Percentiles rank a stretch among this genome's conserved stretches.
Conservation (phyloP, 371 early-diverging fungal genomes). For the Syncephalastrum contaminatum region DNA sequence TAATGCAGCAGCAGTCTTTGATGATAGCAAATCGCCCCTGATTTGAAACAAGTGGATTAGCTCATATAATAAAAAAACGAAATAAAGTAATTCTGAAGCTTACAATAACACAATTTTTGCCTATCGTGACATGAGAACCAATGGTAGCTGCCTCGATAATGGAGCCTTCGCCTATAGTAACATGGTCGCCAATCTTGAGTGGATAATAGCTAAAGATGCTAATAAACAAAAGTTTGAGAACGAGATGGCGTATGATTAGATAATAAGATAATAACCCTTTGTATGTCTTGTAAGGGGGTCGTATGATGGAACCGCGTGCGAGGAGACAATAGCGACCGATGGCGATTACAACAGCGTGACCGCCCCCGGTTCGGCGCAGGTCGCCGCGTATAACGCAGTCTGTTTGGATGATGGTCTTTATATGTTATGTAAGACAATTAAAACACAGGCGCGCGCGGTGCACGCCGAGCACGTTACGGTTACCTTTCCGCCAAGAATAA, state of each 20-base stretch:
- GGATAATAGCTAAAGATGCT: constrained; percentile 89
- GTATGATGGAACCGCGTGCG: constrained; percentile 73
- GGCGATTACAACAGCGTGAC: constrained; percentile 84
- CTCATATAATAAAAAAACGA: background rate
- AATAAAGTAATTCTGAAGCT: constrained; percentile 16
- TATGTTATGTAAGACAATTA: background rate
- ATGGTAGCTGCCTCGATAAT: constrained; percentile 93
- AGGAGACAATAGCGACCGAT: constrained; percentile 90
- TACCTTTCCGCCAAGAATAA: constrained; percentile 93
- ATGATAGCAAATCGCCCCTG: constrained; percentile 94
- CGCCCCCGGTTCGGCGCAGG: constrained; percentile 83
- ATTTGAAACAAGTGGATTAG: background rate
- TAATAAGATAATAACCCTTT: constrained; percentile 64
- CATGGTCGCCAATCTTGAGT: constrained; percentile 94
- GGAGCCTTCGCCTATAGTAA: constrained; percentile 84
- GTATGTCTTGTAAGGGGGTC: constrained; percentile 94
- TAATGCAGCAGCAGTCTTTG: constrained; percentile 89
- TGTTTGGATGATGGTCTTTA: constrained; percentile 88
- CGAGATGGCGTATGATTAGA: background rate
- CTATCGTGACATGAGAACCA: constrained; percentile 88
- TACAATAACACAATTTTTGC: constrained; percentile 93
- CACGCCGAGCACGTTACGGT: background rate
- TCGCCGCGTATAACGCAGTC: constrained; percentile 93
- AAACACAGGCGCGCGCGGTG: background rate
- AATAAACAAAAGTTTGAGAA: too few species aligned